phyloP scores from a whole-genome alignment of 2,329 filamentous ascomycete species.

The Byssothecium circinans region DNA sequence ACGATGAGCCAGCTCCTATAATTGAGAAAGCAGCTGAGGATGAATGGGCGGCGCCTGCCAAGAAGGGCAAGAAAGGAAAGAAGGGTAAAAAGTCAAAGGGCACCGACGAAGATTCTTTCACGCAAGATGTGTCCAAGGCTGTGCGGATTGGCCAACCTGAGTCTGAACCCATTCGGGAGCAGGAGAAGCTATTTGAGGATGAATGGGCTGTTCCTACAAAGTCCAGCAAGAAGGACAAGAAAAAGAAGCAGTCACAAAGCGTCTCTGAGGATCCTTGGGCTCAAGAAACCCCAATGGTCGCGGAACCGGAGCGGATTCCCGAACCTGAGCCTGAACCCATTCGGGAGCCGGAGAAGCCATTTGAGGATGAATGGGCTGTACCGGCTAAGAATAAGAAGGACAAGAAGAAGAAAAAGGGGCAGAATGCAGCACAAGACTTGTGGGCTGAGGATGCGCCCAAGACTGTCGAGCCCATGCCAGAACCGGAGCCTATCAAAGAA shows the following conservation, averaged over 20 bases:
- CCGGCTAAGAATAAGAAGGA: constrained; percentile 27
- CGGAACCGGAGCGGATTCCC: neutral
- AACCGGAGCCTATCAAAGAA: constrained; percentile 2
- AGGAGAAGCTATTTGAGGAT: constrained; percentile 34
- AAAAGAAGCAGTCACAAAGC: constrained; percentile 8
- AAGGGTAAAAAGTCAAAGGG: constrained; percentile 9
- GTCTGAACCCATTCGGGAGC: constrained; percentile 6
- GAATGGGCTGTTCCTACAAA: constrained; percentile 17
- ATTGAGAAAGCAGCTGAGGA: constrained; percentile 35
- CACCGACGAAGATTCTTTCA: constrained; percentile 1
- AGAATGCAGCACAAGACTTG: constrained; percentile 11
- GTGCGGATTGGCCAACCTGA: no score
- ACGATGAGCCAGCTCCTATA: constrained; percentile 34
- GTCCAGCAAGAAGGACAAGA: constrained; percentile 29
- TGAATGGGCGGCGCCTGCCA: constrained; percentile 16
- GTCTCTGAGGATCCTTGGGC: neutral
- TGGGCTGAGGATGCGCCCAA: no score
- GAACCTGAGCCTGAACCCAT: constrained; percentile 16
- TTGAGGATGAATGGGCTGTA: constrained; percentile 19
- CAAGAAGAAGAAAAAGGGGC: constrained; percentile 15
- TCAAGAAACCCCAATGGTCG: neutral
- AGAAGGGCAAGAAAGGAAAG: constrained; percentile 30
- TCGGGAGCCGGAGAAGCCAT: constrained; percentile 33
- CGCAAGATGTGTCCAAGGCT: neutral
- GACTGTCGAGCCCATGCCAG: neutral